Evolutionary conservation across 768 basidiomycete species (phyloP).

Genomic region (Candolleomyces eurysporus): DNA sequence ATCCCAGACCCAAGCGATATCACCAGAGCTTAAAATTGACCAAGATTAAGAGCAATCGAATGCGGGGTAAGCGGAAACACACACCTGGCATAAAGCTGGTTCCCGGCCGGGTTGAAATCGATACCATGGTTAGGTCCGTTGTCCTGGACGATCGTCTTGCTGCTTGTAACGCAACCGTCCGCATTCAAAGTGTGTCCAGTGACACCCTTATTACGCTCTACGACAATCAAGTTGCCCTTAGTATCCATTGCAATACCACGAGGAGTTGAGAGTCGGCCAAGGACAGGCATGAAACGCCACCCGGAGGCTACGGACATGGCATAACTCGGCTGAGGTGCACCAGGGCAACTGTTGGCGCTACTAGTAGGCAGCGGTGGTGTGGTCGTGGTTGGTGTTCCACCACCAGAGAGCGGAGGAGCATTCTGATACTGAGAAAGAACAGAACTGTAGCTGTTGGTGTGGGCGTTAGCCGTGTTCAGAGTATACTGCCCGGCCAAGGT

Average conservation of each 20-base stretch:
- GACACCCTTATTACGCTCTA: slow-evolving; percentile 2
- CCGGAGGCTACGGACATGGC: slow-evolving; percentile 2
- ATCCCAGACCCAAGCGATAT: slow-evolving; percentile 16
- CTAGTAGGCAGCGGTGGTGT: slow-evolving; percentile 1
- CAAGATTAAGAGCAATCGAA: background rate
- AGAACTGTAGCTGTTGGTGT: background rate
- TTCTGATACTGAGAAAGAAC: background rate
- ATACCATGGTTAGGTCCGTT: slow-evolving; percentile 5
- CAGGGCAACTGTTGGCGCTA: slow-evolving; percentile 3
- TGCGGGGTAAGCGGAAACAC: background rate
- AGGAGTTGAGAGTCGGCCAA: slow-evolving; percentile 1
- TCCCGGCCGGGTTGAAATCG: slow-evolving; percentile 6
- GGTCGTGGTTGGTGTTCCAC: background rate
- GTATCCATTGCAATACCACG: slow-evolving; percentile 5
- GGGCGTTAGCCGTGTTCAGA: slow-evolving; percentile 4
- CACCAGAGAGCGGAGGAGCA: slow-evolving; percentile 4
- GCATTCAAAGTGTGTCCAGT: slow-evolving; percentile 4
- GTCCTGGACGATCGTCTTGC: background rate
- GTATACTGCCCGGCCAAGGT: slow-evolving; percentile 4
- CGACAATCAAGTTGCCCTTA: slow-evolving; percentile 1
- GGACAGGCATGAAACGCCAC: slow-evolving; percentile 2
- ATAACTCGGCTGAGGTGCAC: slow-evolving; percentile 7
- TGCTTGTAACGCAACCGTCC: slow-evolving; percentile 4
- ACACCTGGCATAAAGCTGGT: slow-evolving; percentile 4
- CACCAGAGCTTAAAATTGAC: background rate